Conservation (phyloP, 2,329 filamentous ascomycete genomes). For the Penicillium hesseltinei region DNA sequence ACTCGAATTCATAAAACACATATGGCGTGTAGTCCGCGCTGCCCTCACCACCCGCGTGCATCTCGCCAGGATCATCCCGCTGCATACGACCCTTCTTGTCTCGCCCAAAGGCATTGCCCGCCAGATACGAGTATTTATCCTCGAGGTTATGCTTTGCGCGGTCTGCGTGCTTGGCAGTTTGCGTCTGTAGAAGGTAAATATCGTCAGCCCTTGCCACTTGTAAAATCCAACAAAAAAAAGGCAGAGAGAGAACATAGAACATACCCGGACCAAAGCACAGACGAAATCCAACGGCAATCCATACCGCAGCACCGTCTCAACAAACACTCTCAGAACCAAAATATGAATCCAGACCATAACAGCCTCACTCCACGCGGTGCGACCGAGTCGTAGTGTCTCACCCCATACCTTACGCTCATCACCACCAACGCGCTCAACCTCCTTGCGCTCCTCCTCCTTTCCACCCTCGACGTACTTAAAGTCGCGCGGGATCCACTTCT, state of each 20-base stretch:
- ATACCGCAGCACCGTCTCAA: conserved; percentile 96
- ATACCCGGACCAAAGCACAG: conserved; percentile 78
- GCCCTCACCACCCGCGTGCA: conserved; percentile 69
- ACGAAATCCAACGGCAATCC: conserved; percentile 89
- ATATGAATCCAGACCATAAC: conserved; percentile 97
- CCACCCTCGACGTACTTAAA: conserved; percentile 92
- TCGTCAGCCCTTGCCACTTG: neutral
- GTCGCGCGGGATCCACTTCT: conserved; percentile 91
- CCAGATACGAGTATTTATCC: conserved; percentile 82
- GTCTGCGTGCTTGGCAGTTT: conserved; percentile 68
- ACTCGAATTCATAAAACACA: conserved; percentile 94
- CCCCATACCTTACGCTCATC: conserved; percentile 93
- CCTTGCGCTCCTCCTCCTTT: conserved; percentile 81
- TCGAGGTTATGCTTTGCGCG: conserved; percentile 80
- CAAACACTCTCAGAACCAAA: conserved; percentile 85
- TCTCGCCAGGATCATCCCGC: conserved; percentile 87
- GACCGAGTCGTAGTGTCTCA: conserved; percentile 79
- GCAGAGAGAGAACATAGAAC: conserved; percentile 25
- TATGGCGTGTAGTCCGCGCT: conserved; percentile 89
- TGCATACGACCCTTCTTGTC: conserved; percentile 92
- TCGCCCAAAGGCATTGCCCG: conserved; percentile 86
- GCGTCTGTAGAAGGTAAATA: conserved; percentile 58
- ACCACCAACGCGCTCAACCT: conserved; percentile 75
- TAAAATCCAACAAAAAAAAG: neutral
- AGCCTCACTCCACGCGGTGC: conserved; percentile 92